A percentile compares a stretch with the other conserved stretches of the same genome.
Conservation (phyloP, 345 rosid species). For the Populus nigra region DNA sequence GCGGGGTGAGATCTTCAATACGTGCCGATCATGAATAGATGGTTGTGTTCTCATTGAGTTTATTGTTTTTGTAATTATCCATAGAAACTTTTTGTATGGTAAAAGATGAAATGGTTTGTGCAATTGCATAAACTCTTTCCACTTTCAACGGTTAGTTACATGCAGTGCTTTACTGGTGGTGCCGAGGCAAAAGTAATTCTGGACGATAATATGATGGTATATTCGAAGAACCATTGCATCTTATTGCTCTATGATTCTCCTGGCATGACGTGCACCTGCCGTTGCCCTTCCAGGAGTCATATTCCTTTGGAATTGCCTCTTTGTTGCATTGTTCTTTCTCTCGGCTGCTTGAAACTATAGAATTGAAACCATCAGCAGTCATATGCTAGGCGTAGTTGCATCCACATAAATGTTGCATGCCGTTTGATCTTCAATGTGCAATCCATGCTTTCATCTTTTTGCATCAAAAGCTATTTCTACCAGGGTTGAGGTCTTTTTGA, state of each 20-base stretch:
- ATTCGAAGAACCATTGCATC: neutral
- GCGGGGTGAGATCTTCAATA: conserved; percentile 84
- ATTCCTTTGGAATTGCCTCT: neutral
- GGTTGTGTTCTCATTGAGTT: neutral
- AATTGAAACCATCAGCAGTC: neutral
- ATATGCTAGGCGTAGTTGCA: neutral
- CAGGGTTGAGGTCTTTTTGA: neutral
- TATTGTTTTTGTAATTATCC: conserved; percentile 4
- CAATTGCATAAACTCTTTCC: neutral
- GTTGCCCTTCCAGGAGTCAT: neutral
- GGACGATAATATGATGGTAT: neutral
- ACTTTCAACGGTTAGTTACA: neutral
- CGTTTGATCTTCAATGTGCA: neutral
- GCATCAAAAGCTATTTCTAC: too few relatives aligned
- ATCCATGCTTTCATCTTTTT: neutral
- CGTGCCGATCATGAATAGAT: conserved; percentile 40
- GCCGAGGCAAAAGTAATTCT: conserved; percentile 1
- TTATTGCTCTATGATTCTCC: neutral
- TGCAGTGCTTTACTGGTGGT: neutral
- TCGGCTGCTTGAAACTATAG: neutral
- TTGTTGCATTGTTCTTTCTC: neutral
- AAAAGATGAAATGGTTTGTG: neutral
- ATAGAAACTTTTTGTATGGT: neutral
- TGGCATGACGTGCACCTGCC: neutral
- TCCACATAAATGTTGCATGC: neutral